Conservation (phyloP, 495 filamentous ascomycete species). For the Aspergillus heteromorphus region DNA sequence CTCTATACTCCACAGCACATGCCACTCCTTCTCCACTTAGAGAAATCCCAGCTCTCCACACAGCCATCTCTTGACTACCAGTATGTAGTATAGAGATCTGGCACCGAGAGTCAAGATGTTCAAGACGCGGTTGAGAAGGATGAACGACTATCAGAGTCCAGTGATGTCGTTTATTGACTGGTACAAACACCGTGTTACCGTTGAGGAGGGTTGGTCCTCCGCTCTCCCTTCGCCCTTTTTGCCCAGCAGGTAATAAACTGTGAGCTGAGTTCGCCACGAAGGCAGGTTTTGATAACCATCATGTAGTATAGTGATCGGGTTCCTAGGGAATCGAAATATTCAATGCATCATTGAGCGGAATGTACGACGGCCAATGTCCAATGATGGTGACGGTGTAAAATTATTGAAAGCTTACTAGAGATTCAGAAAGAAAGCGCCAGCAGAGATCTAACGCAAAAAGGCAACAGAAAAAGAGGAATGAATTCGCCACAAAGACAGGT, state of each 20-base stretch:
- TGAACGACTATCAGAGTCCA: conserved; percentile 69
- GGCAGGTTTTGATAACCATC: conserved; percentile 45
- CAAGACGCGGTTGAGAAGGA: conserved; percentile 55
- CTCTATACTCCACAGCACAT: conserved; percentile 44
- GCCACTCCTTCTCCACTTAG: conserved; percentile 63
- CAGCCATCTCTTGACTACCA: conserved; percentile 51
- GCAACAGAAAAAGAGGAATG: conserved; percentile 35
- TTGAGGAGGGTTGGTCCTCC: conserved; percentile 47
- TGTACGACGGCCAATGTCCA: conserved; percentile 70
- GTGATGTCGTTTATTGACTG: conserved; percentile 43
- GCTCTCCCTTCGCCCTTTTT: conserved; percentile 51
- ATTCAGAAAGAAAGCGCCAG: conserved; percentile 61
- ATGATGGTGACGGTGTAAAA: conserved; percentile 40
- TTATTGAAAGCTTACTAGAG: no score
- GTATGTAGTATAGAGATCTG: conserved; percentile 25
- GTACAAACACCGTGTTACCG: conserved; percentile 58
- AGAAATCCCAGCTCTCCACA: conserved; percentile 51
- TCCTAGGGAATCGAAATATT: conserved; percentile 71
- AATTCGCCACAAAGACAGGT: conserved; percentile 57
- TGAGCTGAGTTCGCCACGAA: conserved; percentile 52
- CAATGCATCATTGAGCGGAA: conserved; percentile 55
- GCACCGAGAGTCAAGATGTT: conserved; percentile 69
- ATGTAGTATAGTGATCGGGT: conserved; percentile 30
- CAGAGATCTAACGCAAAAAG: no score
- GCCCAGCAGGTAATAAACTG: no score